Percentiles rank a stretch among this genome's conserved stretches.
Conservation (phyloP, 1,139 yeast species). For the Candida pseudoviswanathii region DNA sequence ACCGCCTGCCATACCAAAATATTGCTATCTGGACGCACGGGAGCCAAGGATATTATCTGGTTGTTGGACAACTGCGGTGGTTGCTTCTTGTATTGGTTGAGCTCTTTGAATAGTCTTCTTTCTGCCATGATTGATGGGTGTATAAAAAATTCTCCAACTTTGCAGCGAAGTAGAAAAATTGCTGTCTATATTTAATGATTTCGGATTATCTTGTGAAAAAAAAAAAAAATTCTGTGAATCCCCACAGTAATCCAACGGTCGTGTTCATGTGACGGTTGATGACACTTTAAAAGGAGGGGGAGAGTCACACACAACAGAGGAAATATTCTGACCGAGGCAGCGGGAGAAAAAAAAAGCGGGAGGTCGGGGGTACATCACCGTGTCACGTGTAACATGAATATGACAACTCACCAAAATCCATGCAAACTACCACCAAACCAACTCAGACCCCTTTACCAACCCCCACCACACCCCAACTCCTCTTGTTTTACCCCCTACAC, state of each 20-base stretch:
- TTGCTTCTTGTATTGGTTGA: constrained; percentile 23
- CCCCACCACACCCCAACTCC: not conserved
- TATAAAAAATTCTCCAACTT: too few species aligned
- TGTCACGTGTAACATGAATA: not conserved
- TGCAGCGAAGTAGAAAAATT: not conserved
- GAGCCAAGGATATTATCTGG: constrained; percentile 46
- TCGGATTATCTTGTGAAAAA: constrained; percentile 4
- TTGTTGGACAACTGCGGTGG: constrained; percentile 27
- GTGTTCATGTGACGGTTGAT: constrained; percentile 1
- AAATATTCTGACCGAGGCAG: too few species aligned
- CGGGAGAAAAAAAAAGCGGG: too few species aligned
- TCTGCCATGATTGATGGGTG: constrained; percentile 26
- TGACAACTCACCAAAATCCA: too few species aligned
- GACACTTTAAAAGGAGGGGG: not conserved
- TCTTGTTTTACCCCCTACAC: not conserved
- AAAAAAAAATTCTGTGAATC: not conserved
- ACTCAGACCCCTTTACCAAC: not conserved
- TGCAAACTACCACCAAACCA: too few species aligned
- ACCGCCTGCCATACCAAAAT: constrained; percentile 62
- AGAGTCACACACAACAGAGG: not conserved
- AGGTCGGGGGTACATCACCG: not conserved
- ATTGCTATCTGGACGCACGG: constrained; percentile 41
- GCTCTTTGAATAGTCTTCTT: constrained; percentile 32
- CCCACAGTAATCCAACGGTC: constrained; percentile 5
- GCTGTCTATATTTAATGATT: not conserved